Percentiles rank a stretch among this genome's conserved stretches.
phyloP scores from a whole-genome alignment of 805 yeast species.

The Middelhovenomyces tepae region DNA sequence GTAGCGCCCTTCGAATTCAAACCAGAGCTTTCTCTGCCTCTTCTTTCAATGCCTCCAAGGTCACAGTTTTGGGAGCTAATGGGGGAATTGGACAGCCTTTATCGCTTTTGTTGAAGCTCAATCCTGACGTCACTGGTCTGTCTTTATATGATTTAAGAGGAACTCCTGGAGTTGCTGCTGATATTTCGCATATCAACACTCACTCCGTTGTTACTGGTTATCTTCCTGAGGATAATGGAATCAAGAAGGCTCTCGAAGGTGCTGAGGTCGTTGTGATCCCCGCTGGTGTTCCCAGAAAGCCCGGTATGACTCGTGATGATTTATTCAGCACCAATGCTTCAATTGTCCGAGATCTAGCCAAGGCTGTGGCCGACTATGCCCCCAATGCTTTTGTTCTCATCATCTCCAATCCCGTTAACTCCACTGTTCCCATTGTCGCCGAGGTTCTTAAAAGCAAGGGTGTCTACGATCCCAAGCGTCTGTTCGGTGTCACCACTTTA shows the following conservation, averaged over 20 bases:
- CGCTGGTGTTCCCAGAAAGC: constrained; percentile 98
- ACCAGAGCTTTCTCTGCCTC: constrained; percentile 5
- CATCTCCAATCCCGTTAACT: constrained; percentile 94
- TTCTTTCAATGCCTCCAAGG: constrained; percentile 38
- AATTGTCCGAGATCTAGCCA: constrained; percentile 86
- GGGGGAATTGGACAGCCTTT: constrained; percentile 97
- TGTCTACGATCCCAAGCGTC: constrained; percentile 82
- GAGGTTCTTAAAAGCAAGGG: constrained; percentile 82
- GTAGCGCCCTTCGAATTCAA: too few species aligned
- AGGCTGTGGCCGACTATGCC: constrained; percentile 69
- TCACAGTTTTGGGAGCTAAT: constrained; percentile 84
- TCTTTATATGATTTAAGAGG: constrained; percentile 83
- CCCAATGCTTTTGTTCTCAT: constrained; percentile 79
- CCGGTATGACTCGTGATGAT: constrained; percentile 98
- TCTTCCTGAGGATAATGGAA: constrained; percentile 64
- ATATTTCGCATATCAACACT: constrained; percentile 88
- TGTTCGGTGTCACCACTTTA: constrained; percentile 94
- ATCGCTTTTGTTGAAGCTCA: constrained; percentile 74
- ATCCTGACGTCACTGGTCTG: constrained; percentile 79
- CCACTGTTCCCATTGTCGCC: constrained; percentile 93
- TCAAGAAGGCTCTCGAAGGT: constrained; percentile 59
- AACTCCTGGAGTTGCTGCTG: constrained; percentile 97
- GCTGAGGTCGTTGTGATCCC: constrained; percentile 82
- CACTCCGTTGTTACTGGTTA: constrained; percentile 82
- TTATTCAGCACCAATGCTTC: constrained; percentile 93